phyloP scores from a whole-genome alignment of 2,329 filamentous ascomycete species.

The Verticillium isaacii region DNA sequence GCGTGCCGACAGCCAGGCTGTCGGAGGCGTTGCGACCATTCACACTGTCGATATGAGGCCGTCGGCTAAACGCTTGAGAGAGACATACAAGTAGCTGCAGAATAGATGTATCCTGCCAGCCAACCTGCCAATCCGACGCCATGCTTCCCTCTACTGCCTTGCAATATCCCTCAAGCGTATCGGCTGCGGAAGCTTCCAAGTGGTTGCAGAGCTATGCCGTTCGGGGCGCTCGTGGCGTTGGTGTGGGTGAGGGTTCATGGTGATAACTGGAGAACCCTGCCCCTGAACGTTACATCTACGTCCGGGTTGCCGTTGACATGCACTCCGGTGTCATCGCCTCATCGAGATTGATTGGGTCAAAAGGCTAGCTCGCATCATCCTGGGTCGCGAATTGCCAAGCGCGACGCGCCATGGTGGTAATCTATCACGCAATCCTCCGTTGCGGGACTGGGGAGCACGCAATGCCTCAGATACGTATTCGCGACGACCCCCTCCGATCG shows the following conservation, averaged over 20 bases:
- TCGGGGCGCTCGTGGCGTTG: neutral
- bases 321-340: neutral
- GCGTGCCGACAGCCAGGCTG: neutral
- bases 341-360: neutral
- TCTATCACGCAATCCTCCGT: slow-evolving; percentile 2
- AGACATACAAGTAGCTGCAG: neutral
- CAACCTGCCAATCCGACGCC: neutral
- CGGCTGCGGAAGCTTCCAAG: no score
- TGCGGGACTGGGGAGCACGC: neutral
- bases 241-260: neutral
- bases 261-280: neutral
- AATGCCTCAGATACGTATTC: neutral
- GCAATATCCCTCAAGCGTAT: no score
- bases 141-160: no score
- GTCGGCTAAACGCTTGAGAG: neutral
- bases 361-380: neutral
- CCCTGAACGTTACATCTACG: neutral
- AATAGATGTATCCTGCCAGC: neutral
- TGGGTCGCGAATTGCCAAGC: neutral
- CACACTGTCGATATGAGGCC: neutral
- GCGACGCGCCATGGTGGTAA: slow-evolving; percentile 2
- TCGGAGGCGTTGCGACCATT: neutral
- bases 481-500: neutral
- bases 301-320: neutral
- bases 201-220: neutral